Evolutionary conservation across 495 filamentous ascomycete species (phyloP).

Genomic region (Umbilicaria muhlenbergii): DNA sequence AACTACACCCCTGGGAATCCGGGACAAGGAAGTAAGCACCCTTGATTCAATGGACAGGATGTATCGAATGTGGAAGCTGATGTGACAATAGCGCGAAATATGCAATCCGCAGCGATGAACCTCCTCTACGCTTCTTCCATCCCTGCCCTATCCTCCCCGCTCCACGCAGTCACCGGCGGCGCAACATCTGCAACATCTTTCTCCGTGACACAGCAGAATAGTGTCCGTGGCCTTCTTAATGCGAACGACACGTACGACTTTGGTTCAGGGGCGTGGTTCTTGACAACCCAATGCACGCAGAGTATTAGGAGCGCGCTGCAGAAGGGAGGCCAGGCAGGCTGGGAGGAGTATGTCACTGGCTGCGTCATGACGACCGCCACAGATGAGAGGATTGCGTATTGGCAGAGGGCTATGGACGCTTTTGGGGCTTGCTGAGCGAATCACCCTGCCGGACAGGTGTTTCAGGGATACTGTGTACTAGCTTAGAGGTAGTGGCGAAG

Average conservation of each 20-base stretch:
- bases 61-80: slow-evolving; percentile 7
- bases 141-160: slow-evolving; percentile 25
- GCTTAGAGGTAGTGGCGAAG: too few relatives aligned
- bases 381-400: slow-evolving; percentile 36
- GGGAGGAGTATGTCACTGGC: slow-evolving; percentile 38
- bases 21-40: slow-evolving; percentile 49
- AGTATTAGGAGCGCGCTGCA: slow-evolving; percentile 31
- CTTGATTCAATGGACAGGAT: background rate
- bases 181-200: slow-evolving; percentile 10
- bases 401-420: slow-evolving; percentile 28
- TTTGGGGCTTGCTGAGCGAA: slow-evolving; percentile 12
- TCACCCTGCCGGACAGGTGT: too few relatives aligned
- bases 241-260: slow-evolving; percentile 48
- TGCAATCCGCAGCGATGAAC: slow-evolving; percentile 32
- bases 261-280: slow-evolving; percentile 60
- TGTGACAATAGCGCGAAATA: slow-evolving; percentile 28
- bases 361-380: slow-evolving; percentile 46
- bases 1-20: slow-evolving; percentile 43
- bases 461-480: too few relatives aligned
- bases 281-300: slow-evolving; percentile 43
- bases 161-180: slow-evolving; percentile 19
- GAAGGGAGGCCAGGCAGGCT: slow-evolving; percentile 37
- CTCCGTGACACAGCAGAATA: slow-evolving; percentile 9
- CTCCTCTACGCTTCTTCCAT: slow-evolving; percentile 45
- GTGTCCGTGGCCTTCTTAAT: slow-evolving; percentile 42